phyloP scores from a whole-genome alignment of 768 basidiomycete genomes.

The Mycena maculata region DNA sequence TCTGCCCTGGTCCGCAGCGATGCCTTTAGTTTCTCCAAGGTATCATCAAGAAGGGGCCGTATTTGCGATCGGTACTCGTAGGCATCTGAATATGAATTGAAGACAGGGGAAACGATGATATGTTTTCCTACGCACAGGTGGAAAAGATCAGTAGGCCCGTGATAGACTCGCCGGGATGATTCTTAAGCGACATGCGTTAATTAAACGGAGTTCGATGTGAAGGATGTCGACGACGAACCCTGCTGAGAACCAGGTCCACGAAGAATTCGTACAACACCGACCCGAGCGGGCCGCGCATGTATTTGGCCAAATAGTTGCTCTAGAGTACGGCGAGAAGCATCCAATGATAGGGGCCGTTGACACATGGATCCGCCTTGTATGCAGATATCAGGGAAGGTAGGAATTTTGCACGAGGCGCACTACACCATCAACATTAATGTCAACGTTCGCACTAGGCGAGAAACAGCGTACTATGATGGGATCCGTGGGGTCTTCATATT shows the following conservation, averaged over 20 bases:
- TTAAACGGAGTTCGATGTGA: too few relatives aligned
- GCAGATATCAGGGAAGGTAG: constrained; percentile 9
- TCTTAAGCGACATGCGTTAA: too few relatives aligned
- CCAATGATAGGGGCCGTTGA: neutral
- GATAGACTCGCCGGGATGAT: neutral
- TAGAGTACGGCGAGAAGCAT: neutral
- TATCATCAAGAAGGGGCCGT: neutral
- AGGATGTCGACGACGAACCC: too few relatives aligned
- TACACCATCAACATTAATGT: too few relatives aligned
- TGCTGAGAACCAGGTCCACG: neutral
- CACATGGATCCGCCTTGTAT: neutral
- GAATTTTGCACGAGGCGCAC: constrained; percentile 3
- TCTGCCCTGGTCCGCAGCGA: neutral
- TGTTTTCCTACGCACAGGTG: constrained; percentile 13
- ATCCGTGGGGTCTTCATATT: constrained; percentile 7
- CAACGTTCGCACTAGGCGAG: too few relatives aligned
- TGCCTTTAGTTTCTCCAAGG: neutral
- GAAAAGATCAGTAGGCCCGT: constrained; percentile 5
- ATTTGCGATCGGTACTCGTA: constrained; percentile 12
- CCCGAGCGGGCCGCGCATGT: neutral
- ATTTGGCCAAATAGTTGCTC: constrained; percentile 16
- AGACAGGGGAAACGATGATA: too few relatives aligned
- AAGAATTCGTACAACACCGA: neutral
- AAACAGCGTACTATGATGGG: constrained; percentile 2
- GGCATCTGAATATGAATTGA: too few relatives aligned